Percentiles rank a stretch among this genome's conserved stretches.
Evolutionary conservation across 2,329 filamentous ascomycete species (phyloP).

Genomic region (Bipolaris oryzae): DNA sequence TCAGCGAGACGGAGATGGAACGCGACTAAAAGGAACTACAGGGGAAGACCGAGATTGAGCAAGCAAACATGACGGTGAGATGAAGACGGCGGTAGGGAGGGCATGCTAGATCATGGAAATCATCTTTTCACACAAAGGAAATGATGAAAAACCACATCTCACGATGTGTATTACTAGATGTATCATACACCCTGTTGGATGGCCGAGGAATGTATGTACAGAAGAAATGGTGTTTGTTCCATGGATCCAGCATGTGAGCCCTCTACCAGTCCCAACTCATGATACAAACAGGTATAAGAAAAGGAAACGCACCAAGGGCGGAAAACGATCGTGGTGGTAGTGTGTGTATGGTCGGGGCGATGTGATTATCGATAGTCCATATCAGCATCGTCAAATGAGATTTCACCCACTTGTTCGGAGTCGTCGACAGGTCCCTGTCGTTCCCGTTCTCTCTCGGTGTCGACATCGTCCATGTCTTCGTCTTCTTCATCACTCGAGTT

Average conservation of each 20-base stretch:
- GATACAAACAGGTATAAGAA: slow-evolving; percentile 20
- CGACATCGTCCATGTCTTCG: slow-evolving; percentile 86
- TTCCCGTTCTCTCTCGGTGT: slow-evolving; percentile 67
- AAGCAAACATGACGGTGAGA: slow-evolving; percentile 6
- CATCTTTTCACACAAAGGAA: slow-evolving; percentile 18
- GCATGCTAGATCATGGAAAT: slow-evolving; percentile 9
- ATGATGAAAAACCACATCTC: slow-evolving; percentile 23
- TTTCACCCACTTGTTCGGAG: slow-evolving; percentile 70
- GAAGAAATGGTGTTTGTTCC: slow-evolving; percentile 19
- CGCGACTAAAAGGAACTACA: slow-evolving; percentile 7
- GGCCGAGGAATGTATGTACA: slow-evolving; percentile 36
- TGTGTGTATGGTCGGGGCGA: slow-evolving; percentile 30
- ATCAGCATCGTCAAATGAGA: slow-evolving; percentile 66
- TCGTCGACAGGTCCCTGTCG: slow-evolving; percentile 55
- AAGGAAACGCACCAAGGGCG: slow-evolving; percentile 50
- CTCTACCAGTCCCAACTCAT: slow-evolving; percentile 13
- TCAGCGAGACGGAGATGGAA: slow-evolving; percentile 12
- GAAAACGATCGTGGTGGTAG: slow-evolving; percentile 40
- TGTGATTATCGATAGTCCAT: slow-evolving; percentile 62
- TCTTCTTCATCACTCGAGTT: slow-evolving; percentile 96
- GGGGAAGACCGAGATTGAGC: neutral
- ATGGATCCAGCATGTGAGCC: slow-evolving; percentile 14
- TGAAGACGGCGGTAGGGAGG: neutral
- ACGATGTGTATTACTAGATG: slow-evolving; percentile 42
- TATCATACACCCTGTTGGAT: slow-evolving; percentile 34